Base-by-base conservation (phyloP, 164 flowering plant genomes). In the Aristolochia fimbriata region DNA sequence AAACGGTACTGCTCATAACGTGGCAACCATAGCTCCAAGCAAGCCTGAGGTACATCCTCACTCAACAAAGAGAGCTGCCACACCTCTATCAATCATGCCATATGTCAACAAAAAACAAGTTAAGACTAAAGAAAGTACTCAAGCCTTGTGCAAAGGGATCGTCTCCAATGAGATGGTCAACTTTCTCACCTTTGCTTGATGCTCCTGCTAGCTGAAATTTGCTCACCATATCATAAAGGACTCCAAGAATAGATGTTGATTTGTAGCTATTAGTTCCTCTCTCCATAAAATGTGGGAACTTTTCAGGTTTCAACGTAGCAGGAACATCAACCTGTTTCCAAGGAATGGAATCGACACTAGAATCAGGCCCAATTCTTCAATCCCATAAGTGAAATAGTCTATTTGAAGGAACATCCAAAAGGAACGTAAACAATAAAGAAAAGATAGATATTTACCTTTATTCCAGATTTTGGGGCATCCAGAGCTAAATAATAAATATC, bases 401-500 rank as follows among this genome's bases (percentile, higher is more conserved):
- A 27, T 27, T 27, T 27, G 3, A 27, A 27, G 30, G 30, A 27
- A 27, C 3, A 27, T 27, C 30, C 30, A 27, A 27, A 27, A 5
- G 30, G 3, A 5, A 2, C 30, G 30, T 27, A 14, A 60, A 48
- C n/a, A 51, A 33, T 22, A 52, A 12, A 54, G 12, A 23, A 23
- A 55, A 20, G 23, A 14, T 19, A 51, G 58, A 13, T 14, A 16
- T 43, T 37, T 60, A 81, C 96, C 96, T 84, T 79, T 51, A 50
- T 63, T 57, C 90, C 93, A 37, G 72, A 74, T 62, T 88, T 85
- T 5, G 93, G 90, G 8, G 96, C 96, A 81, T 92, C 96, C 48
- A 92, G 25, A 24, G 97, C 96, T 63, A 81, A 83, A 68, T 89
- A 92, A 68, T 87, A 92, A 27, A 86, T 68, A 63, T 92, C 82